Base-by-base conservation (phyloP, 306 rosid genomes). In the Argentina anserina region DNA sequence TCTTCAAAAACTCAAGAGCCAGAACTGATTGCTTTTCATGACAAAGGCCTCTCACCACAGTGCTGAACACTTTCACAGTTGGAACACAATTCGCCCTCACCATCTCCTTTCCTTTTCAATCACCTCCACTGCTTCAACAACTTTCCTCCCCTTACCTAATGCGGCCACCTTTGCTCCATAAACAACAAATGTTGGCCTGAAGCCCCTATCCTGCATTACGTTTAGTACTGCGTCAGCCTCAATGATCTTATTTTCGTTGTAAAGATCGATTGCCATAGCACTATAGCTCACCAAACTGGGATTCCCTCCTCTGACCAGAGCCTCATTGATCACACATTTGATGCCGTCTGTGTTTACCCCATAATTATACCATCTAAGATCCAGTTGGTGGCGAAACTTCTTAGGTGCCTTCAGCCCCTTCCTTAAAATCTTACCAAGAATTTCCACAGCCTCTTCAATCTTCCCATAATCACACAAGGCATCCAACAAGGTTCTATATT, bases 401-500 rank as follows among this genome's bases (percentile, higher is more conserved):
- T 68, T 81, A 20, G 85, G 85, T 14, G 85, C 74, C 61, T 78
- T 78, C 25, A 84, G 77, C 69, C 85, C 85, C 43, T 81, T 84
- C 81, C 68, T 75, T 40, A 78, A 81, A 25, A 81, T 81, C 87
- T 81, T 81, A n/a, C 79, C 81, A 8, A 84, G 85, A 67, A 84
- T 74, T 61, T 77, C 78, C 26, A 60, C 78, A 58, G 82, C 84
- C 67, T 84, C 80, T 9, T 77, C 84, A 37, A 84, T 56, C 56
- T 80, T 66, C 33, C 82, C 76, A 55, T 66, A 52, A 67, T 77
- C 70, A 67, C 87, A 84, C 5, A 84, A 71, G 41, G 85, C 80
- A 60, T 80, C 73, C 40, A 78, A 73, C 55, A 84, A 74, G 28
- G 65, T 84, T 67, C 83, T 75, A 52, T 81, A 81, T 67, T 0